phyloP scores from a whole-genome alignment of 345 rosid species.

The Luvunga scandens region DNA sequence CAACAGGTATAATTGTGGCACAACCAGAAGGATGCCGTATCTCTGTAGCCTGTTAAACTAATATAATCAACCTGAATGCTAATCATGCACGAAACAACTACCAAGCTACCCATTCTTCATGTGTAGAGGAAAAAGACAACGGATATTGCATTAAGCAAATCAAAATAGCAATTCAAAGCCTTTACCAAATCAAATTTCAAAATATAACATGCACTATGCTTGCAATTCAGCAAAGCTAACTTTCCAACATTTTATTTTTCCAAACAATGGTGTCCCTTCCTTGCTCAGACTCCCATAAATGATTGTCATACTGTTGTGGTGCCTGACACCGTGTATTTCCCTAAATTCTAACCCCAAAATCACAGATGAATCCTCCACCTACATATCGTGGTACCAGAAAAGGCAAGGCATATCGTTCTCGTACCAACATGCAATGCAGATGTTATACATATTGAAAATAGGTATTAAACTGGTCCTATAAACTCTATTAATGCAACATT shows the following conservation, averaged over 20 bases:
- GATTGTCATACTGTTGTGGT: no score
- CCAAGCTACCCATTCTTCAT: not conserved
- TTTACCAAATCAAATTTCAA: not conserved
- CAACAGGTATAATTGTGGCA: slow-evolving; percentile 49
- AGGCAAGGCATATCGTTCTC: not conserved
- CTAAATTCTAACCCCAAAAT: not conserved
- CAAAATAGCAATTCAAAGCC: not conserved
- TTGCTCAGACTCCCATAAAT: not conserved
- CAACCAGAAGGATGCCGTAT: slow-evolving; percentile 93
- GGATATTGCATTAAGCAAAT: not conserved
- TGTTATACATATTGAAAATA: not conserved
- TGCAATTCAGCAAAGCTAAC: not conserved
- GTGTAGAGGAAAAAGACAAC: not conserved
- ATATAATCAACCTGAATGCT: slow-evolving; percentile 14
- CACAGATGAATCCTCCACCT: not conserved
- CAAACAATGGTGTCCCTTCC: not conserved
- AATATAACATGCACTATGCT: not conserved
- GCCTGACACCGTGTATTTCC: not conserved
- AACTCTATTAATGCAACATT: not conserved
- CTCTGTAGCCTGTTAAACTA: slow-evolving; percentile 49
- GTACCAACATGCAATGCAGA: not conserved
- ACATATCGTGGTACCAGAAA: not conserved
- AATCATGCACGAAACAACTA: not conserved
- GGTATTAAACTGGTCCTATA: not conserved
- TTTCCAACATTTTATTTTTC: not conserved